A percentile compares a stretch with the other conserved stretches of the same genome.
These are phyloP conservation scores for Pichia sp. DNA, from an alignment of 1,139 yeast genomes.

Conservation along the genomic window DNA sequence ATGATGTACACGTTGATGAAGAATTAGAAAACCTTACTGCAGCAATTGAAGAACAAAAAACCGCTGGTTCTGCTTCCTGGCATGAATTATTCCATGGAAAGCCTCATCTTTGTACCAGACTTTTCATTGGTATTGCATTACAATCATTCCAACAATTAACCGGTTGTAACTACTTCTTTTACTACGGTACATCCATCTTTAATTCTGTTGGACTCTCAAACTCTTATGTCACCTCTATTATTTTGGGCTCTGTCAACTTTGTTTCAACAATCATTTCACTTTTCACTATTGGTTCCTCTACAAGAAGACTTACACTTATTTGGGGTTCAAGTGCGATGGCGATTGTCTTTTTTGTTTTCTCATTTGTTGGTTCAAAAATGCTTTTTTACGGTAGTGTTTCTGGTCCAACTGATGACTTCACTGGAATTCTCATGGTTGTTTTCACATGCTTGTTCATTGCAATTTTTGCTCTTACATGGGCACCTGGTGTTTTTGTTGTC, in stretches of 20 bases:
- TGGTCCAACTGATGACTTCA: conserved; percentile 38
- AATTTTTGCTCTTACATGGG: conserved; percentile 87
- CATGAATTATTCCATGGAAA: conserved; percentile 59
- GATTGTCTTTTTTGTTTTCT: conserved; percentile 60
- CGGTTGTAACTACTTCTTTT: conserved; percentile 80
- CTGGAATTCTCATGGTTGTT: conserved; percentile 73
- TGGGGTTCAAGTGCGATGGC: conserved; percentile 64
- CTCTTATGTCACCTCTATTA: conserved; percentile 72
- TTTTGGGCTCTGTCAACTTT: conserved; percentile 77
- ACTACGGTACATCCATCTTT: conserved; percentile 77
- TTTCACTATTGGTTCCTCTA: conserved; percentile 62
- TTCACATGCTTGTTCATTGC: conserved; percentile 76
- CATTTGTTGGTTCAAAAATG: conserved; percentile 64
- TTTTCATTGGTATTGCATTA: conserved; percentile 60
- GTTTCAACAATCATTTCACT: conserved; percentile 69
- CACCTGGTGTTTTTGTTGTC: conserved; percentile 78
- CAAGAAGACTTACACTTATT: conserved; percentile 65
- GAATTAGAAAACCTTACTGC: conserved; percentile 61
- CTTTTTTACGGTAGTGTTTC: conserved; percentile 55
- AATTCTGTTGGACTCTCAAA: conserved; percentile 70
- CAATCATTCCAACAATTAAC: conserved; percentile 76
- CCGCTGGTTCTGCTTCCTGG: conserved; percentile 69
- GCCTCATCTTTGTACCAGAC: conserved; percentile 63
- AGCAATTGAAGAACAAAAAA: conserved; percentile 58
- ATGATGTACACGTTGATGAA: conserved; percentile 53